Base-by-base conservation (phyloP, 2,329 filamentous ascomycete species). In the Aureobasidium subglaciale region DNA sequence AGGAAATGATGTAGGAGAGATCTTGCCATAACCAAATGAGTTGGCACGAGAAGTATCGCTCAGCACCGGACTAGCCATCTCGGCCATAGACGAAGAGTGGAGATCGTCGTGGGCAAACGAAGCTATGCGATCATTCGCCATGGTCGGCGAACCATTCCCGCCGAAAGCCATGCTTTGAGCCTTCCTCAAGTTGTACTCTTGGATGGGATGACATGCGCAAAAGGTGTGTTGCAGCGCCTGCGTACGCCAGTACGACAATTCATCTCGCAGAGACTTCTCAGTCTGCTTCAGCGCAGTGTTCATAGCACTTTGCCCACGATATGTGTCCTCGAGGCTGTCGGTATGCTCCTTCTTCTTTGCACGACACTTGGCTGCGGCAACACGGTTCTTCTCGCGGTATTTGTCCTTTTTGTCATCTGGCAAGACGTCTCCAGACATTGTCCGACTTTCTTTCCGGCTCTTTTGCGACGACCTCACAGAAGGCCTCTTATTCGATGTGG, bases 331-430 rank as follows among this genome's bases (percentile, higher is more conserved):
- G 13, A 82, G 73, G 34, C 71, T 64, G 55, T 75, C 71, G 32
- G 76, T 78, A 62, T 79, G 79, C 58, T 79, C 77, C 67, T 83
- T 83, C 68, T 83, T 82, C 71, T 87, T 88, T 63, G 85, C 80
- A 3, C 86, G 80, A 64, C 86, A 90, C 65, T 88, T 89, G 66
- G 83, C 86, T 1, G 87, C 86, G 0, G 87, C 86, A 2, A 86
- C 72, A 9, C 86, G 78, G 67, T 90, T 90, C 58, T 86, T 80
- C 68, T 87, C 83, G 0, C 88, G 75, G 62, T 83, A 84, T 59
- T 77, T 78, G 59, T 73, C 76, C 25, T 81, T 74, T 62, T 79
- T 82, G 18, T 68, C 68, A 25, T 62, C 54, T 0, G 27, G 5
- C 22, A 56, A 41, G 6, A 50, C 52, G 11, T 40, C 62, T 27